These are phyloP conservation scores for Wickerhamiella azymoides DNA, from an alignment of 805 yeast genomes.

Conservation along the genomic window DNA sequence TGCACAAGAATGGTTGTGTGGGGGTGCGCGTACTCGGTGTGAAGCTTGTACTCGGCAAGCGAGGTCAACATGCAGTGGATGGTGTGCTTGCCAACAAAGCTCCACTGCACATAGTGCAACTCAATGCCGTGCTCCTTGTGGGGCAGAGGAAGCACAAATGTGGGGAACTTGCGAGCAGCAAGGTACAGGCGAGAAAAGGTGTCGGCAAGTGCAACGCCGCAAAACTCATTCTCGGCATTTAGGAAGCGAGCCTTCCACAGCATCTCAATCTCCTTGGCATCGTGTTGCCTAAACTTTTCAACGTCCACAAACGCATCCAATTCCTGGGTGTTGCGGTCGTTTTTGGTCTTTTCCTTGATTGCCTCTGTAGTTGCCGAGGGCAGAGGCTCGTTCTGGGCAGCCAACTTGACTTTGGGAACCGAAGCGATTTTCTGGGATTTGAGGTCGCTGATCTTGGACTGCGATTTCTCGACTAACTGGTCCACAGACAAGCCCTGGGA, in stretches of 20 bases:
- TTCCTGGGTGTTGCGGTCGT: slow-evolving; percentile 35
- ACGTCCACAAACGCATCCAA: slow-evolving; percentile 57
- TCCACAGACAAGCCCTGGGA: slow-evolving; percentile 14
- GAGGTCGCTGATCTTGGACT: slow-evolving; percentile 9
- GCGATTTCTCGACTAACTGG: slow-evolving; percentile 12
- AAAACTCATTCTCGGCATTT: slow-evolving; percentile 40
- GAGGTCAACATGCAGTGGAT: slow-evolving; percentile 85
- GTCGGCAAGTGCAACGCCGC: slow-evolving; percentile 45
- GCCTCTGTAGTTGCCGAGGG: neutral
- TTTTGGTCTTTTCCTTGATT: neutral
- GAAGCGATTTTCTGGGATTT: slow-evolving; percentile 10
- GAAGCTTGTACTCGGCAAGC: slow-evolving; percentile 80
- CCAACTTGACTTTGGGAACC: neutral
- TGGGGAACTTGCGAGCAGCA: slow-evolving; percentile 61
- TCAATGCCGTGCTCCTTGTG: slow-evolving; percentile 39
- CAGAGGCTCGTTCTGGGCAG: neutral
- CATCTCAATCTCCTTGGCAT: slow-evolving; percentile 51
- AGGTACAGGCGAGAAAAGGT: slow-evolving; percentile 51
- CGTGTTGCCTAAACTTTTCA: slow-evolving; percentile 45
- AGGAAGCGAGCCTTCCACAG: slow-evolving; percentile 85
- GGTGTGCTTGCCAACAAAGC: slow-evolving; percentile 69
- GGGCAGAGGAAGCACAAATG: slow-evolving; percentile 84
- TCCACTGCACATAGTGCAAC: slow-evolving; percentile 90
- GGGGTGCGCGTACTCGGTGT: slow-evolving; percentile 84
- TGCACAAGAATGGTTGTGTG: slow-evolving; percentile 87